Evolutionary conservation across 164 flowering plant genomes (phyloP).

Genomic region (Sedum album): DNA sequence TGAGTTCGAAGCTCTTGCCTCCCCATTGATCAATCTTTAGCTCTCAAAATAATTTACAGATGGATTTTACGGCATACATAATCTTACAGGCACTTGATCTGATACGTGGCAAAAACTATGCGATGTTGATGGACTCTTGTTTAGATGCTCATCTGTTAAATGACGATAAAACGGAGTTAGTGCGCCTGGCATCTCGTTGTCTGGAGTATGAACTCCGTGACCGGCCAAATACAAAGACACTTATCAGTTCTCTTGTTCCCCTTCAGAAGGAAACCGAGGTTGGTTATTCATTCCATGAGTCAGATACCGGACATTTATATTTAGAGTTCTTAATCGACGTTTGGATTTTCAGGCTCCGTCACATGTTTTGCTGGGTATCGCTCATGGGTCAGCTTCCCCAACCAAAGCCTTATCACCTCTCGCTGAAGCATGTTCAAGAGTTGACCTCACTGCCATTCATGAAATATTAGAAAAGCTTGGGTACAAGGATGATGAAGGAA

Average conservation of each 20-base stretch:
- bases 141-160: constrained; percentile 41
- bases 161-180: constrained; percentile 42
- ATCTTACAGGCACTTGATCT: too few species aligned
- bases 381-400: too few species aligned
- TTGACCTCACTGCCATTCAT: too few species aligned
- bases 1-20: constrained; percentile 17
- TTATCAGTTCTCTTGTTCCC: constrained; percentile 30
- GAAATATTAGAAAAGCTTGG: constrained; percentile 78
- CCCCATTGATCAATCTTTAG: not conserved
- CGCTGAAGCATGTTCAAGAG: constrained; percentile 87
- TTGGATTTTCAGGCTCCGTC: constrained; percentile 56
- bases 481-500: constrained; percentile 84
- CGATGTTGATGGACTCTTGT: too few species aligned
- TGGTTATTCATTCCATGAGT: not conserved
- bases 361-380: constrained; percentile 38
- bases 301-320: not conserved
- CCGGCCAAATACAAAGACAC: constrained; percentile 43
- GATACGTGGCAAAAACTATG: too few species aligned
- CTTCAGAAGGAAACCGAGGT: too few species aligned
- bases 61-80: not conserved
- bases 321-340: not conserved
- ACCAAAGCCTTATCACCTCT: constrained; percentile 54
- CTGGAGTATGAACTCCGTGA: too few species aligned
- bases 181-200: constrained; percentile 46
- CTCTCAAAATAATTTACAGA: not conserved